phyloP scores from a whole-genome alignment of 192 early-diverging fungal species.

The Diversispora eburnea region DNA sequence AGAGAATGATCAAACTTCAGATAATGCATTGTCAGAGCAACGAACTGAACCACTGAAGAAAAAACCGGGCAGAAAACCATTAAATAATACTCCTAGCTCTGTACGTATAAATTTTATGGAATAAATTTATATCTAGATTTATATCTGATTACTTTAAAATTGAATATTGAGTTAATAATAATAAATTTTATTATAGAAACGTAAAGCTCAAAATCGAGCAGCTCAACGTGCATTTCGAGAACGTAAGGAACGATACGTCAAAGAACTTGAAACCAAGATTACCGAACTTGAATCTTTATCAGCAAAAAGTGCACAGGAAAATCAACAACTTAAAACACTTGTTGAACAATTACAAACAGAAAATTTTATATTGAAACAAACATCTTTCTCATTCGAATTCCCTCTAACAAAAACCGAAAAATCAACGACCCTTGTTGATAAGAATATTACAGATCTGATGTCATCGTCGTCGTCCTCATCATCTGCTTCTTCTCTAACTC shows the following conservation, averaged over 20 bases:
- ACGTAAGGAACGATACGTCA: slow-evolving; percentile 79
- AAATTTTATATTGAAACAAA: slow-evolving; percentile 52
- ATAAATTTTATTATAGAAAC: slow-evolving; percentile 35
- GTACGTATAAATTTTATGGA: slow-evolving; percentile 4
- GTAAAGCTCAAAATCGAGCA: slow-evolving; percentile 76
- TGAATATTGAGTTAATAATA: background rate
- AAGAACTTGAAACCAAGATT: slow-evolving; percentile 74
- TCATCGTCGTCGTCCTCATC: background rate
- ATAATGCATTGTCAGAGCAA: background rate
- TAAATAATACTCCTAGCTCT: slow-evolving; percentile 39
- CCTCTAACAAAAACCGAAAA: slow-evolving; percentile 38
- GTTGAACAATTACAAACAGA: slow-evolving; percentile 51
- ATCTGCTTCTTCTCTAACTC: no score
- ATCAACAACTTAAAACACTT: slow-evolving; percentile 44
- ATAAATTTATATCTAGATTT: background rate
- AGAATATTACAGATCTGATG: slow-evolving; percentile 17
- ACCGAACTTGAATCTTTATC: slow-evolving; percentile 60
- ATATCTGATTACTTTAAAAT: slow-evolving; percentile 5
- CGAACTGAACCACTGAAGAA: slow-evolving; percentile 32
- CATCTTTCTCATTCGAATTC: slow-evolving; percentile 49
- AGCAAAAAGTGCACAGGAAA: slow-evolving; percentile 44
- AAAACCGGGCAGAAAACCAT: slow-evolving; percentile 60
- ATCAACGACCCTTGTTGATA: background rate
- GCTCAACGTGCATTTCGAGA: slow-evolving; percentile 87
- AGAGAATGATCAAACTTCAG: background rate